Conservation (phyloP, 805 yeast species). For the Pichia insulana region DNA sequence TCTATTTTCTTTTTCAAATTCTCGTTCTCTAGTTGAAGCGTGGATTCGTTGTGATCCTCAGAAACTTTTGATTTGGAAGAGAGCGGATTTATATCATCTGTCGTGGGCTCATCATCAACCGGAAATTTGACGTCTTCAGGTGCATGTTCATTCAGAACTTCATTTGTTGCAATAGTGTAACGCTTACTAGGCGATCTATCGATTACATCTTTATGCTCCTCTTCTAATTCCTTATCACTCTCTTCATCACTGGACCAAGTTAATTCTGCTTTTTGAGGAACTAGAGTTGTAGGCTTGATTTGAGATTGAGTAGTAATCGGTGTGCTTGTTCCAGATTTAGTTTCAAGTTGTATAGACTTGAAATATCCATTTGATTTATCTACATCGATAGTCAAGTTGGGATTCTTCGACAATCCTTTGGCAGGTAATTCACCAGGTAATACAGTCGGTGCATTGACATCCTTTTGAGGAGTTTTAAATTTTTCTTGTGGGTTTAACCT, state of each 20-base stretch:
- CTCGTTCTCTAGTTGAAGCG: slow-evolving; percentile 3
- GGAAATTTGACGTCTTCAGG: slow-evolving; percentile 10
- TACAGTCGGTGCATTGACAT: not conserved
- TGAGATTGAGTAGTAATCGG: slow-evolving; percentile 24
- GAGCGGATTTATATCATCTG: not conserved
- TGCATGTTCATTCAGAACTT: slow-evolving; percentile 10
- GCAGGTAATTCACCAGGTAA: too few species aligned
- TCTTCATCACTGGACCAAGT: slow-evolving; percentile 88
- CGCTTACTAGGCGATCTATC: slow-evolving; percentile 12
- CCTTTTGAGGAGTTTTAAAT: not conserved
- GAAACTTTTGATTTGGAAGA: slow-evolving; percentile 1
- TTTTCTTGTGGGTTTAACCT: slow-evolving; percentile 7
- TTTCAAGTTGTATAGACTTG: not conserved
- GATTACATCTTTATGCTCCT: slow-evolving; percentile 1
- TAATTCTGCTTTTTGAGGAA: slow-evolving; percentile 78
- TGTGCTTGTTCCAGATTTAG: slow-evolving; percentile 2
- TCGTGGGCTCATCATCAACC: slow-evolving; percentile 6
- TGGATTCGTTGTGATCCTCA: not conserved
- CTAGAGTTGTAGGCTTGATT: slow-evolving; percentile 54
- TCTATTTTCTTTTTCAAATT: slow-evolving; percentile 5
- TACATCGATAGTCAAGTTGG: slow-evolving; percentile 2
- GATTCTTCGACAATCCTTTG: not conserved
- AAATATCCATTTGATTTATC: slow-evolving; percentile 2
- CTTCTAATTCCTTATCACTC: slow-evolving; percentile 33
- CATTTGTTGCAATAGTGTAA: slow-evolving; percentile 11